Evolutionary conservation across 257 asterid genomes (phyloP).

Genomic region (Solanum pinnatisectum): DNA sequence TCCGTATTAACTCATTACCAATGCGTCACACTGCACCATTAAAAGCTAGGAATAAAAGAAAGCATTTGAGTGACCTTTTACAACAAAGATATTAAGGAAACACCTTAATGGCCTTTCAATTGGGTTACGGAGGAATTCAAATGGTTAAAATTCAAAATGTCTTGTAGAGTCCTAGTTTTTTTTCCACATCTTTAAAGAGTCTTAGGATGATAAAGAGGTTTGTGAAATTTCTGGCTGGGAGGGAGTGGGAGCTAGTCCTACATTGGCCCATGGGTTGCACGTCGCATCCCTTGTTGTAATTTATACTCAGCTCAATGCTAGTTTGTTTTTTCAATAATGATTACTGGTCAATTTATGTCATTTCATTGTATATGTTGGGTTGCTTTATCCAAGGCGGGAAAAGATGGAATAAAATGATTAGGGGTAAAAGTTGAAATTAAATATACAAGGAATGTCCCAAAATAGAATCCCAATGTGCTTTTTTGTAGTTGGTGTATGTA

Average conservation of each 20-base stretch:
- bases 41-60: not conserved
- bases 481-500: not conserved
- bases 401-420: not conserved
- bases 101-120: not conserved
- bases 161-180: not conserved
- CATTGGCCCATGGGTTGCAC: not conserved
- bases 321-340: not conserved
- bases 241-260: not conserved
- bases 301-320: not conserved
- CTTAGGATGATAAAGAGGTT: not conserved
- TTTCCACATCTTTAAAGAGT: not conserved
- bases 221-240: not conserved
- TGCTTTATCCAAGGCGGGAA: not conserved
- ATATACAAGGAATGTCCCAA: not conserved
- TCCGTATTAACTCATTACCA: not conserved
- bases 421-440: not conserved
- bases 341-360: not conserved
- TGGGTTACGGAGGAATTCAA: not conserved
- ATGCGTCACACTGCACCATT: not conserved
- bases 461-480: not conserved
- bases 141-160: too few relatives aligned
- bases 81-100: not conserved
- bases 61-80: not conserved
- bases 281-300: not conserved
- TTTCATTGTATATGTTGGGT: not conserved